Conservation (phyloP, 768 basidiomycete genomes). For the Boletus patriciae region DNA sequence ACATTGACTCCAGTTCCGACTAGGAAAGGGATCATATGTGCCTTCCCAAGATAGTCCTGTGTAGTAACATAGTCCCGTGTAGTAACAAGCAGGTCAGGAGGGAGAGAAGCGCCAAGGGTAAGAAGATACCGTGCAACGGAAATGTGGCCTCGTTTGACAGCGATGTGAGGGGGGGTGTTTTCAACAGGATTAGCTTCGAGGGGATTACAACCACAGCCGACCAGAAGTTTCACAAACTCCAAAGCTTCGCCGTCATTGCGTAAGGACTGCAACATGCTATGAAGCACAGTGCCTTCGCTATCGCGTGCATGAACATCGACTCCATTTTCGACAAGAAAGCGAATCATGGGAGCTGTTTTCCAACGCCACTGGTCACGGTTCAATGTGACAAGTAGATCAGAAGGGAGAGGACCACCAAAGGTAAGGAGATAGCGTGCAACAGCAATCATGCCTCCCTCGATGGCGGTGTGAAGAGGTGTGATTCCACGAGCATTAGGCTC, state of each 20-base stretch:
- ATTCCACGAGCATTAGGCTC: not conserved
- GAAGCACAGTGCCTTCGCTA: not conserved
- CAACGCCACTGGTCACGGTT: not conserved
- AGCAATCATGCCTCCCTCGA: not conserved
- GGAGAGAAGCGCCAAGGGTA: not conserved
- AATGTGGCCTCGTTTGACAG: not conserved
- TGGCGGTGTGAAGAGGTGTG: not conserved
- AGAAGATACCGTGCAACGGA: not conserved
- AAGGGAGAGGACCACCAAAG: not conserved
- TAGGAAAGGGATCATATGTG: not conserved
- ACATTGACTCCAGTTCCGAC: not conserved
- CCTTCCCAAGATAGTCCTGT: no score
- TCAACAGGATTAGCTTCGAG: not conserved
- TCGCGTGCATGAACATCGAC: not conserved
- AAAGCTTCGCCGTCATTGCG: not conserved
- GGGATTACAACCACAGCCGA: not conserved
- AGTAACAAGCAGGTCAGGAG: no score
- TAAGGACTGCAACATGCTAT: not conserved
- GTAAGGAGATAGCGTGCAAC: not conserved
- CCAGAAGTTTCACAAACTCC: not conserved
- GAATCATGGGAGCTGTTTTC: not conserved
- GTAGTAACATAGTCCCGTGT: no score
- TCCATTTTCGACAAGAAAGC: not conserved
- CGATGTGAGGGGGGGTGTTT: not conserved
- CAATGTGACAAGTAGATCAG: not conserved